Percentiles rank a stretch among this genome's conserved stretches.
phyloP scores from a whole-genome alignment of 306 rosid species.

The Prinsepia uniflora region DNA sequence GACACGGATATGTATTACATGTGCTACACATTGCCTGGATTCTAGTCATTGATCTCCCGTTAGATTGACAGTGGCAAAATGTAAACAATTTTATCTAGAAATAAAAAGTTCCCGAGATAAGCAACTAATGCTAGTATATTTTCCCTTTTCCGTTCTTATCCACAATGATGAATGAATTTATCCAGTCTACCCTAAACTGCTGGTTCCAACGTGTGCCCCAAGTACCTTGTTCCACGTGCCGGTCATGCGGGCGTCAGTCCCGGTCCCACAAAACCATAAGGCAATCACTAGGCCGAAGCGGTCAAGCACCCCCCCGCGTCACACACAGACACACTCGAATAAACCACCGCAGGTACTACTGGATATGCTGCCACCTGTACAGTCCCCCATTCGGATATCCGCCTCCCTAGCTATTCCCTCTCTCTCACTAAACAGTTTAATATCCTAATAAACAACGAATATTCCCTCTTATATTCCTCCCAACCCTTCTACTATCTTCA shows the following conservation, averaged over 20 bases:
- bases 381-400: conserved; percentile 20
- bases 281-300: background rate
- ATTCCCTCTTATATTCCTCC: conserved; percentile 22
- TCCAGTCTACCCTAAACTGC: background rate
- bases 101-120: no score
- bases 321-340: conserved; percentile 13
- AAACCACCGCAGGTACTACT: conserved; percentile 10
- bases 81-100: no score
- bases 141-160: no score
- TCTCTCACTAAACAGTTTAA: background rate
- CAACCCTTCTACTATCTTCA: background rate
- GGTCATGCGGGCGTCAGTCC: conserved; percentile 14
- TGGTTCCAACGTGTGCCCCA: background rate
- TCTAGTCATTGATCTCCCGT: no score
- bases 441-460: conserved; percentile 16
- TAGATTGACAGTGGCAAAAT: no score
- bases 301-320: conserved; percentile 15
- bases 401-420: background rate
- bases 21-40: no score
- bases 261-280: background rate
- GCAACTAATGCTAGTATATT: no score
- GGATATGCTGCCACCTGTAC: conserved; percentile 34
- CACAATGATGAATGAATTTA: background rate
- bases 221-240: conserved; percentile 39
- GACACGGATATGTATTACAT: no score